phyloP scores from a whole-genome alignment of 1,284 basidiomycete genomes.

The Malassezia caprae region DNA sequence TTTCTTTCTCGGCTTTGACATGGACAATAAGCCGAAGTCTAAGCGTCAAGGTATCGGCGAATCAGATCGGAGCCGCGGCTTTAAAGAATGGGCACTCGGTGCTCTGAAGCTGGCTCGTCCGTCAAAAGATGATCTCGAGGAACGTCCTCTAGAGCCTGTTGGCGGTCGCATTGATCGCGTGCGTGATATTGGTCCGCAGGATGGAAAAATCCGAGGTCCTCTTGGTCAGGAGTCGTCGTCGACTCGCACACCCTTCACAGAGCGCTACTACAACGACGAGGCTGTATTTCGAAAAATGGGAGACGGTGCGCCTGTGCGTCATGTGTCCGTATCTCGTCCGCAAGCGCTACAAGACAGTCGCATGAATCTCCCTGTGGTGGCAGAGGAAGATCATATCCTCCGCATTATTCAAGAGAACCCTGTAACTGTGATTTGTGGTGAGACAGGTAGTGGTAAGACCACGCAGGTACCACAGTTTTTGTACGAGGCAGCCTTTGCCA shows the following conservation, averaged over 20 bases:
- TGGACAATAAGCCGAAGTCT: slow-evolving; percentile 2
- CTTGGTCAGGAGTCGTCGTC: slow-evolving; percentile 26
- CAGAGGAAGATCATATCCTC: slow-evolving; percentile 89
- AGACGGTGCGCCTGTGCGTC: slow-evolving; percentile 1
- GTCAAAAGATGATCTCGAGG: slow-evolving; percentile 2
- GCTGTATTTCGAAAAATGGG: neutral
- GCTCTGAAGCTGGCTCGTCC: slow-evolving; percentile 28
- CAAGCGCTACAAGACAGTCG: slow-evolving; percentile 51
- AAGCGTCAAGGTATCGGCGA: slow-evolving; percentile 22
- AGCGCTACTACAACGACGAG: slow-evolving; percentile 20
- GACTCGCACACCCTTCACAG: slow-evolving; percentile 31
- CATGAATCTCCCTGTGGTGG: slow-evolving; percentile 73
- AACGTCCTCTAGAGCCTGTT: slow-evolving; percentile 28
- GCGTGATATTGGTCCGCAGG: slow-evolving; percentile 35
- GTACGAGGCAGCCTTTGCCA: slow-evolving; percentile 89
- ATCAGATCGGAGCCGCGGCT: slow-evolving; percentile 27
- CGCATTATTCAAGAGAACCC: slow-evolving; percentile 78
- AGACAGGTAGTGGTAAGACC: slow-evolving; percentile 95
- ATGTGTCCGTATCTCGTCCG: slow-evolving; percentile 19
- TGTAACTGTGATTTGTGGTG: slow-evolving; percentile 64
- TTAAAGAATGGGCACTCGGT: slow-evolving; percentile 44
- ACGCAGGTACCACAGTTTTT: slow-evolving; percentile 92
- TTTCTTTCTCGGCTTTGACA: neutral
- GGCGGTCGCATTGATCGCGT: slow-evolving; percentile 36
- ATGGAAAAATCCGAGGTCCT: slow-evolving; percentile 42